Conservation (phyloP, 2,329 filamentous ascomycete species). For the Stemphylium beticola region DNA sequence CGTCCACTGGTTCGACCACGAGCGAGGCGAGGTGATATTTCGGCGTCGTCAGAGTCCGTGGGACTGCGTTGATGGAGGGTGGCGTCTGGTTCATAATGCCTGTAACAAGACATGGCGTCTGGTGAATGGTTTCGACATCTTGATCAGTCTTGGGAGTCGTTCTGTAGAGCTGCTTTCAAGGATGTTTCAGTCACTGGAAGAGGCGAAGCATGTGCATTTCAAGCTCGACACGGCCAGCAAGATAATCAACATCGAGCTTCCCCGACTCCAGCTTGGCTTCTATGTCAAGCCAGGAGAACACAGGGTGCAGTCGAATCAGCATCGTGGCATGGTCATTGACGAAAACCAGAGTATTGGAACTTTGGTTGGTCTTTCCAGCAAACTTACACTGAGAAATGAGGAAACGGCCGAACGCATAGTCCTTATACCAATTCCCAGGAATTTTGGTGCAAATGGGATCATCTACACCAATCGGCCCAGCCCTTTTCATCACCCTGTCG, state of each 20-base stretch:
- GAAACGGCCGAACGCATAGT: conserved; percentile 45
- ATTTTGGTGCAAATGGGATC: conserved; percentile 15
- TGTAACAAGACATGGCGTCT: conserved; percentile 23
- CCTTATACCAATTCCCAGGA: conserved; percentile 32
- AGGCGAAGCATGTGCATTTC: conserved; percentile 23
- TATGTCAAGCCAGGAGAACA: conserved; percentile 1
- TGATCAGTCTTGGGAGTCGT: conserved; percentile 20
- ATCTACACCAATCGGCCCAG: background rate
- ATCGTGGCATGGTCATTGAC: conserved; percentile 36
- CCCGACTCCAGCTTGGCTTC: conserved; percentile 22
- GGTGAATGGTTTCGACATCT: background rate
- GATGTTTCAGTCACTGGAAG: conserved; percentile 27
- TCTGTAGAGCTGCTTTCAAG: conserved; percentile 6
- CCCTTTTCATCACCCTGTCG: conserved; percentile 18
- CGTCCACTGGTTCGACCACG: conserved; percentile 23
- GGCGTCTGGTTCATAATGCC: conserved; percentile 21
- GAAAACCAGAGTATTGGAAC: conserved; percentile 29
- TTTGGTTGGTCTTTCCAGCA: conserved; percentile 33
- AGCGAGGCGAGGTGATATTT: conserved; percentile 18
- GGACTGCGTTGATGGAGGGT: conserved; percentile 7
- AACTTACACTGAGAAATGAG: conserved; percentile 25
- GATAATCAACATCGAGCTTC: conserved; percentile 22
- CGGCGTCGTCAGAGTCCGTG: conserved; percentile 14
- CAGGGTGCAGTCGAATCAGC: conserved; percentile 32
- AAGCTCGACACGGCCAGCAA: conserved; percentile 4